Evolutionary conservation across 768 basidiomycete genomes (phyloP), one percentile per base, ranked within the genome.

Genomic region (Gymnopilus dilepis): DNA sequence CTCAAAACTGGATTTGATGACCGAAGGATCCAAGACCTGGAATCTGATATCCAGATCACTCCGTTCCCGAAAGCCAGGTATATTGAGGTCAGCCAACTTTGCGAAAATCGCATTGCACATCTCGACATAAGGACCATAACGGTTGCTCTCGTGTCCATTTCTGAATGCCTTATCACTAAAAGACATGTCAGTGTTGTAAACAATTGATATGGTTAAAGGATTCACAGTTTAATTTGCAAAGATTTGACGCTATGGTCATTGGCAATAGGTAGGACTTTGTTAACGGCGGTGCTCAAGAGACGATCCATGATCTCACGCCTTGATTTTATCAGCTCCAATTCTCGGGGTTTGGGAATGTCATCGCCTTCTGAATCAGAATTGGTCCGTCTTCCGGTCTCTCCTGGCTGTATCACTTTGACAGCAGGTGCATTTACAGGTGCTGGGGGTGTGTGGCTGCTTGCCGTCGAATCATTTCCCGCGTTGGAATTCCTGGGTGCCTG

Each of bases 1-100:
- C 1, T 58, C 5, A 22, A 12, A 48, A n/a, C 21, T 3, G 56
- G 43, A 48, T 5, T 5, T 17, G n/a, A 58, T 50, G 4, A 5
- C 6, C 3, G 4, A n/a, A 37, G 56, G 56, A n/a, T 58, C 45
- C n/a, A 48, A 48, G 22, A 30, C 31, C 13, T 48, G 24, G 24
- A 58, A 58, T 4, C 34, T 43, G 38, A 58, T 58, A 30, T 58
- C 9, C 26, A 58, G 31, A 6, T 21, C 5, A 31, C 45, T n/a
- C 37, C 34, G 21, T 17, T 37, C 15, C 15, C 43, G 43, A 26
- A 58, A 11, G 34, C 15, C 11, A 9, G 7, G 33, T 31, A 17
- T 6, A 7, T 58, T n/a, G 4, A 22, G 4, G 6, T 45, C 24
- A 22, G 9, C 43, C 15, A 57, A 30, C 15, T 4, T 6, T 1